These are phyloP conservation scores for Suillus brevipes DNA, from an alignment of 768 basidiomycete species.

Conservation along the genomic window DNA sequence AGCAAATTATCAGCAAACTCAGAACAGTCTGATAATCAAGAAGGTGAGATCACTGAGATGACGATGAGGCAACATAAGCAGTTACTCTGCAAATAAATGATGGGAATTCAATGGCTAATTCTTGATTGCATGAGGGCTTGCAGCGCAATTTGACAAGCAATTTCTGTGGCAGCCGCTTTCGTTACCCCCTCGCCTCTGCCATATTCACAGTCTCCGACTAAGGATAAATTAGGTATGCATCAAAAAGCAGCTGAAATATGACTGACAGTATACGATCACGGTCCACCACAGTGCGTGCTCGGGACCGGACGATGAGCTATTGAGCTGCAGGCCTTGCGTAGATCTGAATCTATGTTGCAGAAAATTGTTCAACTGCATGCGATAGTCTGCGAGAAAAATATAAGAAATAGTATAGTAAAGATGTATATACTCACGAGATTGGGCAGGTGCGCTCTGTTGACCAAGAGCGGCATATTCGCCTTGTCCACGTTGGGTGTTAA, in stretches of 20 bases:
- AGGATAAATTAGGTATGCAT: background rate
- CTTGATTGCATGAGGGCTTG: background rate
- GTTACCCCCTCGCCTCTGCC: conserved; percentile 22
- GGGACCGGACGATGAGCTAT: conserved; percentile 6
- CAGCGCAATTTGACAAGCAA: conserved; percentile 13
- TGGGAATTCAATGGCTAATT: background rate
- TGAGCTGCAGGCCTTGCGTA: conserved; percentile 2
- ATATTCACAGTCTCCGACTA: conserved; percentile 26
- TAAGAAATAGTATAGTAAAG: background rate
- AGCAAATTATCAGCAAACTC: background rate
- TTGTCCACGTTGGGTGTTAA: background rate
- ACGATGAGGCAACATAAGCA: background rate
- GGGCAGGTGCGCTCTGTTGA: background rate
- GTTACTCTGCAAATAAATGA: background rate
- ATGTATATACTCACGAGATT: background rate
- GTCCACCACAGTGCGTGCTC: background rate
- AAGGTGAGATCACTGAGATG: background rate
- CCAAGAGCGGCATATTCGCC: background rate
- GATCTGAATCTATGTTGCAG: conserved; percentile 17
- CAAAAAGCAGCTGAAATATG: background rate
- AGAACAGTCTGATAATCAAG: background rate
- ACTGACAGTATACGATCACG: background rate
- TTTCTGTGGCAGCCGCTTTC: conserved; percentile 24
- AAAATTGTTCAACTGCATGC: conserved; percentile 29
- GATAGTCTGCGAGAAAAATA: conserved; percentile 16